Evolutionary conservation across 768 basidiomycete genomes (phyloP), one percentile per base, ranked within the genome.

Genomic region (Vishniacozyma victoriae): DNA sequence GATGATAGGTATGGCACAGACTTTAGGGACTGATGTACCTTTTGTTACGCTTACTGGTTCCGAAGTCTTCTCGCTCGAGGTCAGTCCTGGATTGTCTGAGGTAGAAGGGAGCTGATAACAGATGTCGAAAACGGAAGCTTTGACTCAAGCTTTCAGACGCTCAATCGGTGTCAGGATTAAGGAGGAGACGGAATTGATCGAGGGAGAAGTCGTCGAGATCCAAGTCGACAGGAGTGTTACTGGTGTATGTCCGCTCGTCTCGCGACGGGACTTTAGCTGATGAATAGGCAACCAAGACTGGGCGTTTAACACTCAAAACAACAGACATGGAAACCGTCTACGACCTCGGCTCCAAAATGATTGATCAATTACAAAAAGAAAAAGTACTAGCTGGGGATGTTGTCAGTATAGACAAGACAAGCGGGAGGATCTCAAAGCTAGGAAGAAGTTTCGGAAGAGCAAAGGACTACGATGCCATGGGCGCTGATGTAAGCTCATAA

Each of bases 241-340:
- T 49, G 95, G 95, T 35, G 93, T 96, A 62, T 65, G 80, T 74
- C 73, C 12, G 18, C 9, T 33, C 36, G 25, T 22, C 18, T 33
- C n/a, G 42, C 18, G 15, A 14, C 25, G 4, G 35, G 25, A 39
- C 16, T 25, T 19, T 38, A 18, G 29, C 29, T 33, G 29, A 33
- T 16, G 60, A 6, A 36, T 36, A 95, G 92, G 89, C 92, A 0
- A 95, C 91, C 3, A 97, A 96, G 75, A 96, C 95, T 1, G 95
- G 93, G 2, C 92, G 95, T 70, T 72, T 97, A 52, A 97, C 95
- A 0, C 86, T 99, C 63, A 97, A 97, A 74, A 93, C 90, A 13
- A 95, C 91, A 2, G 93, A 97, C 71, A 97, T 99, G 95, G 95
- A 97, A 76, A 97, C 95, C 4, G 85, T 99, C 25, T 99, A 99